These are phyloP conservation scores for Rubia tinctorum DNA, from an alignment of 305 asterid species.

Conservation along the genomic window DNA sequence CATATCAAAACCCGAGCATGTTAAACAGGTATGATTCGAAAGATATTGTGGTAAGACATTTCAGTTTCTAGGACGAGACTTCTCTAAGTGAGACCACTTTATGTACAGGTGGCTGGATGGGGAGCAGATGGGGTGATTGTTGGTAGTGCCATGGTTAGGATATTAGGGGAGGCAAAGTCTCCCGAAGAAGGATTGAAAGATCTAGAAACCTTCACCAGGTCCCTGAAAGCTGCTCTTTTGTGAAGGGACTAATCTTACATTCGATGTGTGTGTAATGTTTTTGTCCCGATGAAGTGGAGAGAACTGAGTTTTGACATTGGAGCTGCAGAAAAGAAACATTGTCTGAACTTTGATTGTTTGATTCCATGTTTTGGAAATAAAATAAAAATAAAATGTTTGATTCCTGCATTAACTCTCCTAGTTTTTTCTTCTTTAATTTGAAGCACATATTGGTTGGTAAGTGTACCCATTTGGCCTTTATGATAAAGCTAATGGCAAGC, in stretches of 20 bases:
- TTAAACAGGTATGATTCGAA: slow-evolving; percentile 53
- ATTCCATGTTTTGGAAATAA: not conserved
- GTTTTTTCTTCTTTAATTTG: too few species aligned
- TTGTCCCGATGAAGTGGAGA: not conserved
- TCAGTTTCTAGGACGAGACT: not conserved
- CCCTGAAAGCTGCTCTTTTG: slow-evolving; percentile 58
- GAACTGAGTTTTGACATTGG: not conserved
- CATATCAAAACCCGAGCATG: slow-evolving; percentile 91
- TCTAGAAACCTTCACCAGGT: slow-evolving; percentile 59
- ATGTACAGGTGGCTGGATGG: slow-evolving; percentile 76
- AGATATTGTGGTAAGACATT: not conserved
- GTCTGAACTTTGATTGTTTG: not conserved
- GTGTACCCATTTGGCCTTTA: too few species aligned
- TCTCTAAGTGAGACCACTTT: not conserved
- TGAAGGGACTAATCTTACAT: not conserved
- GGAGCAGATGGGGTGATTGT: slow-evolving; percentile 99
- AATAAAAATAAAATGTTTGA: too few species aligned
- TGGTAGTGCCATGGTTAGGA: slow-evolving; percentile 85
- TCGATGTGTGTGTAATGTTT: not conserved
- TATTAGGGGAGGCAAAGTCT: slow-evolving; percentile 77
- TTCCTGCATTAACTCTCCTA: too few species aligned
- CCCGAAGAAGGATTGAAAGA: slow-evolving; percentile 86
- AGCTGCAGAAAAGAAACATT: not conserved
- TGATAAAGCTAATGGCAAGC: too few species aligned
- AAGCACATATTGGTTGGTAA: too few species aligned